Conservation (phyloP, 2,329 filamentous ascomycete genomes). For the Aspergillus quadricinctus region DNA sequence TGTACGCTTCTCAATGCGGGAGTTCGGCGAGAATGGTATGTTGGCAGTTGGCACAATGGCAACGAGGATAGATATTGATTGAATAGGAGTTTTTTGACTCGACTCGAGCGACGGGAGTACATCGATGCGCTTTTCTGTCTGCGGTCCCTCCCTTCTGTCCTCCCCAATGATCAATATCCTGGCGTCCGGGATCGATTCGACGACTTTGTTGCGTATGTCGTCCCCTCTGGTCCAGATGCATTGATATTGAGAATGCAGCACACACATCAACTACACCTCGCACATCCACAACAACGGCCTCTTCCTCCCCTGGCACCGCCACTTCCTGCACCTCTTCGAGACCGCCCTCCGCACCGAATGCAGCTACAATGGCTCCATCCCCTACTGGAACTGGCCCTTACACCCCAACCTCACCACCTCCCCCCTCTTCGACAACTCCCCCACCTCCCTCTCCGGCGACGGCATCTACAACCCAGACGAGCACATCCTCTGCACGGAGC, state of each 20-base stretch:
- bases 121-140: conserved; percentile 23
- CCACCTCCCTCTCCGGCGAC: neutral
- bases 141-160: conserved; percentile 11
- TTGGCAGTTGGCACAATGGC: neutral
- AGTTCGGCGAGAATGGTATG: conserved; percentile 10
- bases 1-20: neutral
- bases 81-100: conserved; percentile 18
- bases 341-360: conserved; percentile 13
- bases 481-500: neutral
- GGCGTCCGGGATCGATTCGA: conserved; percentile 23
- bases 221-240: neutral
- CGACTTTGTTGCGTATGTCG: conserved; percentile 26
- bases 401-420: neutral
- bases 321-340: conserved; percentile 13
- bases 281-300: conserved; percentile 17
- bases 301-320: conserved; percentile 16
- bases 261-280: conserved; percentile 26
- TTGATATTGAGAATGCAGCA: conserved; percentile 1
- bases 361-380: conserved; percentile 9
- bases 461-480: neutral
- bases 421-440: conserved; percentile 10
- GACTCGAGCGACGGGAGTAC: conserved; percentile 17
- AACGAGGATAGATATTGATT: neutral
- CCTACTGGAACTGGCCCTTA: conserved; percentile 17
- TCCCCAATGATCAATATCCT: conserved; percentile 18